A percentile compares a stretch with the other conserved stretches of the same genome.
phyloP scores from a whole-genome alignment of 1,139 yeast genomes.

The Zhuliangozyma blackwelliae region DNA sequence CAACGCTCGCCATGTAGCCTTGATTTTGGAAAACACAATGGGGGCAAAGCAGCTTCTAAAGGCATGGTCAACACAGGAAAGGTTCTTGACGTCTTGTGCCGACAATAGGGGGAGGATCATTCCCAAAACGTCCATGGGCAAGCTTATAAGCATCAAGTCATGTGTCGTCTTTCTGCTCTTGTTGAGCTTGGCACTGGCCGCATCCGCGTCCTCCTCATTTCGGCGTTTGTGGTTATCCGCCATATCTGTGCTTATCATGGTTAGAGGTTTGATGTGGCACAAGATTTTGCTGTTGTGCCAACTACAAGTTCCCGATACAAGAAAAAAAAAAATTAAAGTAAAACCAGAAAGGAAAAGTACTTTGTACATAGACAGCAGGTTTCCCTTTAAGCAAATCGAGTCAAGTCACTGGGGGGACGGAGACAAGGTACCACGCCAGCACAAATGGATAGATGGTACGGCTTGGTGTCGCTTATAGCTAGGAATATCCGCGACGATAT shows the following conservation, averaged over 20 bases:
- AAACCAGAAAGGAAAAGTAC: too few relatives aligned
- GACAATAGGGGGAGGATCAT: slow-evolving; percentile 17
- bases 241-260: too few relatives aligned
- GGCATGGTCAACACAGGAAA: slow-evolving; percentile 18
- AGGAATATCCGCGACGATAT: slow-evolving; percentile 15
- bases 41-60: slow-evolving; percentile 19
- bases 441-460: slow-evolving; percentile 4
- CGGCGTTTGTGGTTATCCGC: neutral
- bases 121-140: slow-evolving; percentile 28
- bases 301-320: too few relatives aligned
- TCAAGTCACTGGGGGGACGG: too few relatives aligned
- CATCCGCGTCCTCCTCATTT: neutral
- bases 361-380: too few relatives aligned
- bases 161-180: slow-evolving; percentile 2
- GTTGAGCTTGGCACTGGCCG: neutral
- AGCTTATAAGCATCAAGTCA: slow-evolving; percentile 11
- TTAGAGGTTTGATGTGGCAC: too few relatives aligned
- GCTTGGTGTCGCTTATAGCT: slow-evolving; percentile 4
- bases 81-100: slow-evolving; percentile 19
- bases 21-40: slow-evolving; percentile 21
- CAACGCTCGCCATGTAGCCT: slow-evolving; percentile 29
- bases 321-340: too few relatives aligned
- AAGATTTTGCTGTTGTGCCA: too few relatives aligned
- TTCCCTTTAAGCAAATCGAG: too few relatives aligned
- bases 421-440: too few relatives aligned